Percentiles rank a stretch among this genome's conserved stretches.
phyloP scores from a whole-genome alignment of 768 basidiomycete species.

The Leccinum uliginosum region DNA sequence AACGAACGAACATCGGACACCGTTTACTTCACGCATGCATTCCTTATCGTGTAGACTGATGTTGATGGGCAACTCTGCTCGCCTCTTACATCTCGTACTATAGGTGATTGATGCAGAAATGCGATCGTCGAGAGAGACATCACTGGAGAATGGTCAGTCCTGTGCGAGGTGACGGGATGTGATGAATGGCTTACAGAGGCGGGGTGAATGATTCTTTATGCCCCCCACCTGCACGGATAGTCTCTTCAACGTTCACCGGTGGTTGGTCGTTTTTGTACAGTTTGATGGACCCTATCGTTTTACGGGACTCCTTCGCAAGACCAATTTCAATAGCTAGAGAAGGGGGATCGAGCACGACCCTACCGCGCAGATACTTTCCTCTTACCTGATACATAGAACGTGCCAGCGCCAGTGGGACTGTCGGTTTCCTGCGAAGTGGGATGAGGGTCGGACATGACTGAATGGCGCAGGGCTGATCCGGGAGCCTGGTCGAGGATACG shows the following conservation, averaged over 20 bases:
- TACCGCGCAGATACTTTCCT: neutral
- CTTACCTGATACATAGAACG: neutral
- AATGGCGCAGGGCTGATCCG: neutral
- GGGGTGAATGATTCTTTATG: neutral
- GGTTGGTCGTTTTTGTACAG: neutral
- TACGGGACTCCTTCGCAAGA: conserved; percentile 5
- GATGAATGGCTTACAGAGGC: conserved; percentile 6
- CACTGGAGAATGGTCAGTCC: neutral
- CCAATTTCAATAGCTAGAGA: neutral
- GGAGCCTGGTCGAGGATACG: neutral
- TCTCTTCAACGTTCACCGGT: neutral
- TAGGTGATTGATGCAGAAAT: neutral
- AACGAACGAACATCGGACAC: conserved; percentile 5
- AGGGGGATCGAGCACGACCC: neutral
- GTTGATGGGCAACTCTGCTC: neutral
- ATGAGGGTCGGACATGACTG: neutral
- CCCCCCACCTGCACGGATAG: neutral
- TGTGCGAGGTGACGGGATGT: neutral
- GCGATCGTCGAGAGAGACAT: neutral
- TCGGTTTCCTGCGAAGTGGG: neutral
- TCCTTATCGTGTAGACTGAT: neutral
- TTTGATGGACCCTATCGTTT: conserved; percentile 5
- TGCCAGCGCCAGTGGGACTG: too few species aligned
- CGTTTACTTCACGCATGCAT: neutral
- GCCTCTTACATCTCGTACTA: neutral